Base-by-base conservation (phyloP, 1,139 yeast genomes). In the Yamadazyma conglobata region DNA sequence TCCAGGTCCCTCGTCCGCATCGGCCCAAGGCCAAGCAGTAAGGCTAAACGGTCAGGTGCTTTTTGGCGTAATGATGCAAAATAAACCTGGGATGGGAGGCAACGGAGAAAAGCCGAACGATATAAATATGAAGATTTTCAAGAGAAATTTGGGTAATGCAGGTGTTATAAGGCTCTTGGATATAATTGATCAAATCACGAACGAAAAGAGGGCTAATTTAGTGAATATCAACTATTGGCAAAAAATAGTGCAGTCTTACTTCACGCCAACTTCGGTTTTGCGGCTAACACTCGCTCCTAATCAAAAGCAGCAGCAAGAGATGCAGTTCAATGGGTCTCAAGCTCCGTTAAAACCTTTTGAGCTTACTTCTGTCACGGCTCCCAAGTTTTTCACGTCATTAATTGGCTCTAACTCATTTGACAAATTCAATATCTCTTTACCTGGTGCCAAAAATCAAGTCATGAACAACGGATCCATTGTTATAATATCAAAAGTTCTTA, bases 401-500 rank as follows among this genome's bases (percentile, higher is more conserved):
- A 58, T 69, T 26, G 61, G 73, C n/a, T 77, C 80, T 0, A 53
- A 50, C 9, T 20, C 30, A n/a, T 73, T 82, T 3, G 56, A 64
- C 5, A 63, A 74, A 27, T 70, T 82, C 35, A 79, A 76, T 33
- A 52, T 84, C 4, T 59, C 71, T 5, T 70, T 85, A 6, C 82
- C 83, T 11, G 77, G 83, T 30, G 56, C 84, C 20, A 70, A 77
- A 38, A 82, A 82, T 29, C 84, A 78, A 47, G 79, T 79, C 3
- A 59, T 82, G 49, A 73, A 78, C 26, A 75, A 76, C 43, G 88
- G 88, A 1, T 69, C 79, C 7, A 76, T 82, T 0, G 70, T 78
- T 35, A 63, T 86, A 27, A 72, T 81, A 17, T 69, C 85, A 7
- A 67, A 78, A 30, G 64, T 81, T 27, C 59, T 71, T 4, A 54